These are phyloP conservation scores for Danielia oregonensis DNA, from an alignment of 805 yeast genomes.

Conservation along the genomic window DNA sequence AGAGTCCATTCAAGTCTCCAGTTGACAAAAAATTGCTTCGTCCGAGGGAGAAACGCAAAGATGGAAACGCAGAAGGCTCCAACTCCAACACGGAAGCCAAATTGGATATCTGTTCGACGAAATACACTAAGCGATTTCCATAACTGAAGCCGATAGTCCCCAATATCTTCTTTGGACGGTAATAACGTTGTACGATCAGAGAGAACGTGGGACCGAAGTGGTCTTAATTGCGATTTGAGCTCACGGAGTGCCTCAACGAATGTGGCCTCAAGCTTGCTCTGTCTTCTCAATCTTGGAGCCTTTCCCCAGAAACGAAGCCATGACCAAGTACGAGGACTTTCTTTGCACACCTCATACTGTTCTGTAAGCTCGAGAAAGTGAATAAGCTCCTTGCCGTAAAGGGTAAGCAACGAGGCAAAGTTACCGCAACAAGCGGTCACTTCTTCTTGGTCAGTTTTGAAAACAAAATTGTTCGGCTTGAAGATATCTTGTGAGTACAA, in stretches of 20 bases:
- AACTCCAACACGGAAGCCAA: constrained; percentile 74
- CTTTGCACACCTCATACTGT: constrained; percentile 30
- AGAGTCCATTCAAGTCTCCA: constrained; percentile 87
- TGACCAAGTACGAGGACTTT: constrained; percentile 35
- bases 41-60: constrained; percentile 61
- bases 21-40: constrained; percentile 50
- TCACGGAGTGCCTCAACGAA: constrained; percentile 18
- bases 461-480: constrained; percentile 28
- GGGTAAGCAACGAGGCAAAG: constrained; percentile 61
- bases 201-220: neutral
- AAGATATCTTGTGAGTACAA: constrained; percentile 57
- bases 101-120: constrained; percentile 65
- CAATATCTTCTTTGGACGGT: neutral
- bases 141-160: constrained; percentile 17
- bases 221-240: constrained; percentile 13
- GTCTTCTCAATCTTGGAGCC: constrained; percentile 8
- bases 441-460: constrained; percentile 66
- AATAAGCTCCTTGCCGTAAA: constrained; percentile 57
- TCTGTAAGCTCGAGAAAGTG: constrained; percentile 44
- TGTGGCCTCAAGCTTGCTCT: constrained; percentile 8
- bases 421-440: constrained; percentile 84
- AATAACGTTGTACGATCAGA: neutral
- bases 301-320: constrained; percentile 55
- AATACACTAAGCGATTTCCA: constrained; percentile 54
- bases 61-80: constrained; percentile 67